phyloP scores from a whole-genome alignment of 192 early-diverging fungal species.

The Backusella macrospora region DNA sequence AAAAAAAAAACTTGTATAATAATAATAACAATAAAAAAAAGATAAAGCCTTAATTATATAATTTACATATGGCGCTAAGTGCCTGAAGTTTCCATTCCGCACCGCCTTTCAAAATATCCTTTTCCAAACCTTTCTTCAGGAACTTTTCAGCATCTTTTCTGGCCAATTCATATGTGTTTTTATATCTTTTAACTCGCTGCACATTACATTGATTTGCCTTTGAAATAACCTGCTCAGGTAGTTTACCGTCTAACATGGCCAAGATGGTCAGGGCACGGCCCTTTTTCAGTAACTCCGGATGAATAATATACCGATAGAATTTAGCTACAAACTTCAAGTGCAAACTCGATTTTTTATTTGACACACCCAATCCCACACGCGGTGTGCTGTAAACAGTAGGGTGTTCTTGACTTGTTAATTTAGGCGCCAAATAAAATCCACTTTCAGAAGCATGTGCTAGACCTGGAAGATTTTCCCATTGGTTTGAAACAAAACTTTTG shows the following conservation, averaged over 20 bases:
- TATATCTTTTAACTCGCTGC: constrained; percentile 9
- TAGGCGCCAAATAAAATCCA: constrained; percentile 12
- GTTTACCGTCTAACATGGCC: background rate
- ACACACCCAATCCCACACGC: constrained; percentile 30
- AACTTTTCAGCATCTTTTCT: background rate
- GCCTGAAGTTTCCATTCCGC: constrained; percentile 19
- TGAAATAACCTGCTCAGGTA: constrained; percentile 9
- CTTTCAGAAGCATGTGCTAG: constrained; percentile 1
- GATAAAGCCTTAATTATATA: background rate
- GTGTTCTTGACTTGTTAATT: background rate
- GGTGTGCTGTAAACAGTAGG: constrained; percentile 16
- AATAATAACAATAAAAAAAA: background rate
- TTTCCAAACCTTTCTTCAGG: constrained; percentile 9
- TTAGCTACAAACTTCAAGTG: constrained; percentile 24
- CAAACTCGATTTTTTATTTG: constrained; percentile 3
- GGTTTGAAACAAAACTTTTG: constrained; percentile 5
- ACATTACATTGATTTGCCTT: background rate
- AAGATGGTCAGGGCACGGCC: constrained; percentile 36
- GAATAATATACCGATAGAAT: constrained; percentile 30
- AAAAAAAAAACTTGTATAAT: too few relatives aligned
- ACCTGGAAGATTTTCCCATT: constrained; percentile 14
- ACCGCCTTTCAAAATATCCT: constrained; percentile 21
- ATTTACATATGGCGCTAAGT: constrained; percentile 24
- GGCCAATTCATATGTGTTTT: constrained; percentile 18
- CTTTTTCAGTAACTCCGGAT: constrained; percentile 31